phyloP scores from a whole-genome alignment of 371 early-diverging fungal species.

The Apophysomyces ossiformis region DNA sequence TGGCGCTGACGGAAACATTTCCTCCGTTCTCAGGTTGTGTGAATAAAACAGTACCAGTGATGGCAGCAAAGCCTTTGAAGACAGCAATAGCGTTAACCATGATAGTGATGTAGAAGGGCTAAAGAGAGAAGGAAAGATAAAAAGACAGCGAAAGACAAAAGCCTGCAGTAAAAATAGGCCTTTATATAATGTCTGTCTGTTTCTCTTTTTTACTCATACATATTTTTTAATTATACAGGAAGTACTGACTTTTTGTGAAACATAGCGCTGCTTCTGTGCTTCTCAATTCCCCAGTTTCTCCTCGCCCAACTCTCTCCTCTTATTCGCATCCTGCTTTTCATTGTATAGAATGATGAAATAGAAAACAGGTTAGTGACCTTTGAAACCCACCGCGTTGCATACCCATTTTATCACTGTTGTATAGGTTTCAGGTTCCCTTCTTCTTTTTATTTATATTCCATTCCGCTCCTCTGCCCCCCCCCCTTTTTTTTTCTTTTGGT shows the following conservation, averaged over 20 bases:
- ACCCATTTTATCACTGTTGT: neutral
- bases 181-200: neutral
- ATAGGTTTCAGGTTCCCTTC: too few species aligned
- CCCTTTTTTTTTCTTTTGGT: neutral
- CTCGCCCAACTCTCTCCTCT: too few species aligned
- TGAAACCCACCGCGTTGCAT: conserved; percentile 1
- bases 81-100: conserved; percentile 71
- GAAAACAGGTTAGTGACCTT: neutral
- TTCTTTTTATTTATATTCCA: too few species aligned
- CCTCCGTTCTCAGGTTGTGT: conserved; percentile 60
- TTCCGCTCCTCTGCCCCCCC: too few species aligned
- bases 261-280: too few species aligned
- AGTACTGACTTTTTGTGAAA: too few species aligned
- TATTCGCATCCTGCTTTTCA: too few species aligned
- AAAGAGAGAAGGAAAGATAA: neutral
- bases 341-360: too few species aligned
- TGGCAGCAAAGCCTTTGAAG: conserved; percentile 48
- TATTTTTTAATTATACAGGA: too few species aligned
- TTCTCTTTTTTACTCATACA: neutral
- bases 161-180: neutral
- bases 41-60: conserved; percentile 72
- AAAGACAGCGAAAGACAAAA: conserved; percentile 7
- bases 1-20: conserved; percentile 58
- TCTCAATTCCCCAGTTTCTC: too few species aligned
- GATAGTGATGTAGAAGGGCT: conserved; percentile 2